A percentile compares a stretch with the other conserved stretches of the same genome.
Evolutionary conservation across 2,329 filamentous ascomycete species (phyloP).

Genomic region (Pseudocercospora crystallina): DNA sequence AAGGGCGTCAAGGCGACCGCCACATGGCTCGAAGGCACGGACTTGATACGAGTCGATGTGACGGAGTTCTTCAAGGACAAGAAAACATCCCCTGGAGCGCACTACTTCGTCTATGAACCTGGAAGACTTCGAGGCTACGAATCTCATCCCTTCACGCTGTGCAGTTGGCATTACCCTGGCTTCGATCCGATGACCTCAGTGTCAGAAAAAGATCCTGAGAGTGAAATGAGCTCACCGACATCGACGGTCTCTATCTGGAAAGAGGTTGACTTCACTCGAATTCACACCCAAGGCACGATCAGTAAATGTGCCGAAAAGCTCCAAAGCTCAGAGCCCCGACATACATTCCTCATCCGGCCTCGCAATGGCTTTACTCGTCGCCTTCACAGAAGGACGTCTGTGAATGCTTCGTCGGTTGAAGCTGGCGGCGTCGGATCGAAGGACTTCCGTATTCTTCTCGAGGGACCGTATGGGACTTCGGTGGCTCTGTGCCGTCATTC

Average conservation of each 20-base stretch:
- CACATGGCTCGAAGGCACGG: constrained; percentile 43
- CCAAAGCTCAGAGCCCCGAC: constrained; percentile 2
- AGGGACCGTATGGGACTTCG: constrained; percentile 12
- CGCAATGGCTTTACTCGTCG: constrained; percentile 52
- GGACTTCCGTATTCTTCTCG: constrained; percentile 7
- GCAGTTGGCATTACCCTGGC: constrained; percentile 27
- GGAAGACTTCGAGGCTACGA: constrained; percentile 47
- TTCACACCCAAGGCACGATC: constrained; percentile 2
- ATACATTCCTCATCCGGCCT: constrained; percentile 53
- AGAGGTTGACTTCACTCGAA: background rate
- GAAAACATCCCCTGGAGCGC: constrained; percentile 40
- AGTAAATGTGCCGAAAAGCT: constrained; percentile 6
- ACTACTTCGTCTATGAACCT: constrained; percentile 53
- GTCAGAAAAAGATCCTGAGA: no score
- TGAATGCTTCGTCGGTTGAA: background rate
- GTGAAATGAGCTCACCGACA: background rate
- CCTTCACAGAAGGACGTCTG: constrained; percentile 34
- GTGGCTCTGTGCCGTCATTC: background rate
- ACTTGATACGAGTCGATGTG: constrained; percentile 50
- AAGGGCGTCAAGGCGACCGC: constrained; percentile 36
- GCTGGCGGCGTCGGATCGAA: background rate
- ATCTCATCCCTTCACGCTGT: constrained; percentile 53
- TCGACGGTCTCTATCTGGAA: no score
- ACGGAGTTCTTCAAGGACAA: constrained; percentile 36
- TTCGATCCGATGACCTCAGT: no score